These are phyloP conservation scores for Astrephomene gubernaculifera DNA, from an alignment of 139 green algal genomes.

Conservation along the genomic window DNA sequence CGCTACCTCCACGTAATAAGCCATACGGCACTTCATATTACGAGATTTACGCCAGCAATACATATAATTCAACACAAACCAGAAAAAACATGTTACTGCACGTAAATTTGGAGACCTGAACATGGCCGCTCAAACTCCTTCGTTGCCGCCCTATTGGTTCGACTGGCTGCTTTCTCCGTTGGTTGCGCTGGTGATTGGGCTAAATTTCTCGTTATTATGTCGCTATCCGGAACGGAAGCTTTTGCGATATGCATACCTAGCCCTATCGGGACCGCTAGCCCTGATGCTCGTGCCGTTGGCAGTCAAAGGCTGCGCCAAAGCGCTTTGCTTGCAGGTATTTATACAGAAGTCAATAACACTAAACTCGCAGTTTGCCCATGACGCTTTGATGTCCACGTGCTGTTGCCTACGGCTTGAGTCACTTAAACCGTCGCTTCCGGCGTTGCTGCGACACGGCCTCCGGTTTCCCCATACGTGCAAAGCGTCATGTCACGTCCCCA, in stretches of 20 bases:
- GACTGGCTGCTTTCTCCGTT: no score
- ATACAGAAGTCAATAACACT: neutral
- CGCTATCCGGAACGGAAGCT: neutral
- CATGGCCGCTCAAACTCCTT: no score
- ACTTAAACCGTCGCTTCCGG: neutral
- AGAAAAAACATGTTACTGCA: no score
- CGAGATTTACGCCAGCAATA: no score
- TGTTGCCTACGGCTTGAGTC: neutral
- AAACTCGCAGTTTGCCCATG: neutral
- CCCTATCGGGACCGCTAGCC: neutral
- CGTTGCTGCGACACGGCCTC: no score
- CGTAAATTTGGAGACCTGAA: no score
- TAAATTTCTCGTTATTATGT: neutral
- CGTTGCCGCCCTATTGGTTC: no score
- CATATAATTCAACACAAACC: no score
- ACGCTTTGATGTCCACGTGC: neutral
- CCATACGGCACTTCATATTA: no score
- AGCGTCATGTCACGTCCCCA: no score
- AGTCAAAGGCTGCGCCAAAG: neutral
- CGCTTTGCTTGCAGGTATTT: neutral
- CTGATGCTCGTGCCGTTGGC: neutral
- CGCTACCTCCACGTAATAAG: no score
- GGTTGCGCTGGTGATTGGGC: neutral
- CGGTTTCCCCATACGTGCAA: neutral
- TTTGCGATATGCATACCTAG: neutral